Base-by-base conservation (phyloP, 768 basidiomycete species). In the Russula sp. region DNA sequence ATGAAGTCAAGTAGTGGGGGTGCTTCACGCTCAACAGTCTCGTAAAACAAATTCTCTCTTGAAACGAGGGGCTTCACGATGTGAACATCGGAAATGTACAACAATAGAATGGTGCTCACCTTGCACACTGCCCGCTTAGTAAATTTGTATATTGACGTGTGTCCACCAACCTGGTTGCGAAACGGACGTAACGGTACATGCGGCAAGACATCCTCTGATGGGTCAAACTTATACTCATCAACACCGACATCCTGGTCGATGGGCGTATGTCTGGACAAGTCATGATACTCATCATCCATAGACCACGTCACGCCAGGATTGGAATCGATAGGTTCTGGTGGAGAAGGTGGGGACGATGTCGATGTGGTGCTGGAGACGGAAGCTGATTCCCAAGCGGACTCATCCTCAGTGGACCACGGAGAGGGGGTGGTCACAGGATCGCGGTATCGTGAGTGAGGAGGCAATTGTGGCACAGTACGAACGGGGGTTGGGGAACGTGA, bases 81-180 rank as follows among this genome's bases (percentile, higher is more conserved):
- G 48, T 24, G 42, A 61, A 54, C 16, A 53, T 67, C 6, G 44
- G 42, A 57, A 38, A 53, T 44, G 24, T 32, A 22, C 30, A 16
- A 46, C 22, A n/a, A 44, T 9, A 34, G 22, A 42, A 11, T 14
- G 11, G 49, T 38, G 75, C 89, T 71, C 70, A 97, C 96, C 87
- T 99, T 99, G 81, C 97, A 99, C 18, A 99, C 94, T 9, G 97
- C 96, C 68, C 94, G 84, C 72, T 93, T 93, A 4, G 95, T 98
- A 69, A 99, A 98, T 72, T 95, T 94, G 77, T 98, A 98, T 71
- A 99, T 97, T 62, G 93, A 90, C 68, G 85, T 92, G 74, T 99
- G 97, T 3, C 97, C 97, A 48, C 97, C 97, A 34, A 99, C 97
- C 76, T 98, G 95, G 71, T 99, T 97, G 55, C 92, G 87, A 77